Conservation (phyloP, 208 protist genomes). For the Trypanosoma melophagium region DNA sequence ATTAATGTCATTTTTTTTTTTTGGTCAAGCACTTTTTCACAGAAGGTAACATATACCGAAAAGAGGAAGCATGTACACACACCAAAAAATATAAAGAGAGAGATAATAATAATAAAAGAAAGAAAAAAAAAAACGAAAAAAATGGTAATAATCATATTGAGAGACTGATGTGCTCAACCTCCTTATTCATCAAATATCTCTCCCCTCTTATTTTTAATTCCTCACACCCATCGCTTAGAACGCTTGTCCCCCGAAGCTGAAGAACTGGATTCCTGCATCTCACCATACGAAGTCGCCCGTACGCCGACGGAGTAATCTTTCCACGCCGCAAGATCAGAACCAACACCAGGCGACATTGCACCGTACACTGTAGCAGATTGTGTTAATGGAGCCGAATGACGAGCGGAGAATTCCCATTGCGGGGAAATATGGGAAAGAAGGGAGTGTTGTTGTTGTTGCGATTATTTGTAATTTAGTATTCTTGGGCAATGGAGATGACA, state of each 20-base stretch:
- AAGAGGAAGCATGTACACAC: too few species aligned
- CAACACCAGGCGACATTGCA: background rate
- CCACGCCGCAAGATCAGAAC: too few species aligned
- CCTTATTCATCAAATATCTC: background rate
- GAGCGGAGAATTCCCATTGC: background rate
- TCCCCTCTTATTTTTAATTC: background rate
- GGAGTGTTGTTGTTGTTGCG: background rate
- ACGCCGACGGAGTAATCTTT: background rate
- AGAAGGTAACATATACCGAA: too few species aligned
- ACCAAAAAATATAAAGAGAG: too few species aligned
- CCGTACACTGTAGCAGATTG: background rate
- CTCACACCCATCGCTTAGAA: constrained; percentile 21
- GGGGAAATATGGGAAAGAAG: background rate
- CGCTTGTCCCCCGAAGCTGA: constrained; percentile 15
- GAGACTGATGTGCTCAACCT: background rate
- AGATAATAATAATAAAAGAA: too few species aligned
- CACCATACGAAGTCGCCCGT: background rate
- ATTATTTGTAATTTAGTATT: too few species aligned
- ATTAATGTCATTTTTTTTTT: too few species aligned
- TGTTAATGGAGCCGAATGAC: background rate
- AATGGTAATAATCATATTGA: background rate
- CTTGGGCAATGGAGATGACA: too few species aligned
- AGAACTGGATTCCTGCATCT: background rate
- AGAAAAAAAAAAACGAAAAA: background rate
- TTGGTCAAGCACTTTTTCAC: too few species aligned